phyloP scores from a whole-genome alignment of 257 asterid species.

The Solanum chmielewskii region DNA sequence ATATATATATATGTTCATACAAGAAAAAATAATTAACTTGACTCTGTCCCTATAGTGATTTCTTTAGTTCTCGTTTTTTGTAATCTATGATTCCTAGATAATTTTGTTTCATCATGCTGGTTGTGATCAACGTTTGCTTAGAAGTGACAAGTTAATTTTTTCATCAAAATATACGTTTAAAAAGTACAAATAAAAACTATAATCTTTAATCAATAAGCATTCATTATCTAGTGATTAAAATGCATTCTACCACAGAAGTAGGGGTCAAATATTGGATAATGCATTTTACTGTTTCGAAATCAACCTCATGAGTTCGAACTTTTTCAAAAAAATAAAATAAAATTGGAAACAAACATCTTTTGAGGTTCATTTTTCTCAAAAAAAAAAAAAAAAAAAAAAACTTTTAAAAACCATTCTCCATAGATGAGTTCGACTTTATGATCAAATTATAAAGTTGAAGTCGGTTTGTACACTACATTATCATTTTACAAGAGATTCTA shows the following conservation, averaged over 20 bases:
- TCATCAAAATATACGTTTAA: neutral
- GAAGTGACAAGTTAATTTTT: neutral
- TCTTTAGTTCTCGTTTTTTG: neutral
- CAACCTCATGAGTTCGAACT: neutral
- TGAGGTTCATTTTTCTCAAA: neutral
- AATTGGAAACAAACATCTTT: neutral
- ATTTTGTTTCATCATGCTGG: neutral
- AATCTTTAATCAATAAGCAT: neutral
- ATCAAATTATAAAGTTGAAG: neutral
- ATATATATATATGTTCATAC: neutral
- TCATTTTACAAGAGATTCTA: neutral
- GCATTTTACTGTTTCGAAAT: neutral
- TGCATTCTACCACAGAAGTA: neutral
- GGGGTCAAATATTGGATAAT: neutral
- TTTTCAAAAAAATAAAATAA: fast-evolving
- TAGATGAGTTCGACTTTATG: neutral
- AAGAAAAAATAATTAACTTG: neutral
- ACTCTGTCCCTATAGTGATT: neutral
- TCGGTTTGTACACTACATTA: neutral
- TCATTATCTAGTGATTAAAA: neutral
- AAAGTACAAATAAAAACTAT: neutral
- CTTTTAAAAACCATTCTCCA: neutral
- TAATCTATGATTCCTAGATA: neutral
- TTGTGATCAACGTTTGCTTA: neutral
- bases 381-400: neutral